Evolutionary conservation across 192 early-diverging fungal species (phyloP).

Genomic region (Spizellomyces punctatus): DNA sequence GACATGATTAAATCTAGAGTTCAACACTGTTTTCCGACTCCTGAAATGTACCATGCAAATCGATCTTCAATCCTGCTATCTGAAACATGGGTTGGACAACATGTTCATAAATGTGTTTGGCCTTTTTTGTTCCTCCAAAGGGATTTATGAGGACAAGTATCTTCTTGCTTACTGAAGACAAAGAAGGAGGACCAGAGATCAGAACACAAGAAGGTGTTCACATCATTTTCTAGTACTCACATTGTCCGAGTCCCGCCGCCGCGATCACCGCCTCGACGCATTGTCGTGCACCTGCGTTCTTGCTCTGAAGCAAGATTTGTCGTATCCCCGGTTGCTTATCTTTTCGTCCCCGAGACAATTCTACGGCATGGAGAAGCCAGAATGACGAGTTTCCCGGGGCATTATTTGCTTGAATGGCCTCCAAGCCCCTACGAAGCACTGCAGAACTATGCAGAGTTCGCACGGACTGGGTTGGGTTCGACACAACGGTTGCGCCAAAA

Average conservation of each 20-base stretch:
- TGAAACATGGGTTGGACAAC: slow-evolving; percentile 64
- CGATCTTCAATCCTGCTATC: slow-evolving; percentile 55
- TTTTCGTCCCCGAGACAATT: slow-evolving; percentile 1
- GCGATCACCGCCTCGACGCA: slow-evolving; percentile 20
- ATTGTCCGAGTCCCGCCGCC: not conserved
- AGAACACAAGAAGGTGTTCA: no score
- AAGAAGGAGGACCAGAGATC: not conserved
- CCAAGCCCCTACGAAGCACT: slow-evolving; percentile 3
- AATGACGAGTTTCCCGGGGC: slow-evolving; percentile 6
- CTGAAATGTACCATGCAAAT: slow-evolving; percentile 17
- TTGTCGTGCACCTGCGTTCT: slow-evolving; percentile 3
- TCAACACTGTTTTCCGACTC: not conserved
- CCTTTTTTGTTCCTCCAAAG: slow-evolving; percentile 71
- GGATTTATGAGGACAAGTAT: slow-evolving; percentile 71
- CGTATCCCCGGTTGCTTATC: slow-evolving; percentile 22
- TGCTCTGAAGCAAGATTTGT: slow-evolving; percentile 23
- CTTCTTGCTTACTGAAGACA: slow-evolving; percentile 16
- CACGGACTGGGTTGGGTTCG: not conserved
- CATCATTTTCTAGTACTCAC: not conserved
- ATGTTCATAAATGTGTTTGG: slow-evolving; percentile 54
- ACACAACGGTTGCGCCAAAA: slow-evolving; percentile 15
- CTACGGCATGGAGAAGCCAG: slow-evolving; percentile 21
- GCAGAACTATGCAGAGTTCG: slow-evolving; percentile 8
- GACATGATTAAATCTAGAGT: not conserved
- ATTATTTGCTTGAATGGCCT: not conserved